Evolutionary conservation across 257 asterid species (phyloP).

Genomic region (Gardenia jasminoides): DNA sequence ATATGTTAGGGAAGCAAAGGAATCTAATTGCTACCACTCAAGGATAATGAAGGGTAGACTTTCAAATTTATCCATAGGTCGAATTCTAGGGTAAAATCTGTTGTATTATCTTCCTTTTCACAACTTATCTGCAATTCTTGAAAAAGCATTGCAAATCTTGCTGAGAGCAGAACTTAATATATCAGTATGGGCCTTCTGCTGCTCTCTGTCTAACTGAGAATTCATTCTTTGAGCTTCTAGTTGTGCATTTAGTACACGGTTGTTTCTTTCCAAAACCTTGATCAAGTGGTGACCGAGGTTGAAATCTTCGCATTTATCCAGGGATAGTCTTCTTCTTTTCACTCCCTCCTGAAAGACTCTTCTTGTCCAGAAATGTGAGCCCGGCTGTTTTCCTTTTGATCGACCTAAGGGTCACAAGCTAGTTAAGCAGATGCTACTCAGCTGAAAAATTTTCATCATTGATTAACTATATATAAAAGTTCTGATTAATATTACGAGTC

Average conservation of each 20-base stretch:
- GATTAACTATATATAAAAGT: background rate
- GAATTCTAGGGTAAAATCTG: background rate
- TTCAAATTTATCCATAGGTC: background rate
- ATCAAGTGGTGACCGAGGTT: slow-evolving; percentile 30
- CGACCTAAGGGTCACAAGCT: slow-evolving; percentile 21
- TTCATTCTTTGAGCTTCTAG: slow-evolving; percentile 47
- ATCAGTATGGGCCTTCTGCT: slow-evolving; percentile 47
- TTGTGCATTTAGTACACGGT: slow-evolving; percentile 40
- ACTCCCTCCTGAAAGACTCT: slow-evolving; percentile 35
- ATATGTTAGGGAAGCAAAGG: background rate
- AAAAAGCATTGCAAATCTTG: slow-evolving; percentile 54
- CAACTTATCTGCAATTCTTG: slow-evolving; percentile 53
- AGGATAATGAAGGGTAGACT: background rate
- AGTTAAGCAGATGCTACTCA: background rate
- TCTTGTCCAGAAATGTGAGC: slow-evolving; percentile 30
- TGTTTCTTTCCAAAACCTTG: slow-evolving; percentile 46
- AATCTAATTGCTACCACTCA: background rate
- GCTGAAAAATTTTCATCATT: background rate
- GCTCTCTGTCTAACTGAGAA: slow-evolving; percentile 38
- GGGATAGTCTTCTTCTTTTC: slow-evolving; percentile 44
- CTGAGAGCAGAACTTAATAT: slow-evolving; percentile 42
- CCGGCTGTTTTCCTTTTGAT: slow-evolving; percentile 36
- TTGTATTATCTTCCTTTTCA: background rate
- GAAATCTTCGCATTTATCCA: slow-evolving; percentile 27
- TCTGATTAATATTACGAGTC: background rate